phyloP scores from a whole-genome alignment of 23 red algal genomes.

The Gracilaria domingensis region DNA sequence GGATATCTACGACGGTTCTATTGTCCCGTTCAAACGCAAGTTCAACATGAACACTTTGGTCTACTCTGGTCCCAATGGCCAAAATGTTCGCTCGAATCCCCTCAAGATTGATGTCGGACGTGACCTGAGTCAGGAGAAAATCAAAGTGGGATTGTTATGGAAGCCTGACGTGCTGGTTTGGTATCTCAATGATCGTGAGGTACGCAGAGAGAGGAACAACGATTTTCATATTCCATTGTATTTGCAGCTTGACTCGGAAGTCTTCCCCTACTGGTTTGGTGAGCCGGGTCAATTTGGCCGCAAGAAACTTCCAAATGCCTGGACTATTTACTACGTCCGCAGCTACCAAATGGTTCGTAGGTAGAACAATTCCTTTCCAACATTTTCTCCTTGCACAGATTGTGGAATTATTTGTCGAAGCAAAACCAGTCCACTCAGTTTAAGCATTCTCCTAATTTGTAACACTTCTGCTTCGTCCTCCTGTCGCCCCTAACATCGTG shows the following conservation, averaged over 20 bases:
- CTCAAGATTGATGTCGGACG: constrained; percentile 13
- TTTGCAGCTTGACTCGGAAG: constrained; percentile 65
- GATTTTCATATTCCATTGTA: constrained; percentile 58
- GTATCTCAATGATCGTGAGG: constrained; percentile 50
- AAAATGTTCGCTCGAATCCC: constrained; percentile 12
- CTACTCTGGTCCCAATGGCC: constrained; percentile 14
- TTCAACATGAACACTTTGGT: constrained; percentile 48
- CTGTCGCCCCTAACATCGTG: no score
- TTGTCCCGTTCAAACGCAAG: constrained; percentile 25
- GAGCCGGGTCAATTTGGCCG: constrained; percentile 30
- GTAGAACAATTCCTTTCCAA: not conserved
- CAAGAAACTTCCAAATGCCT: constrained; percentile 59
- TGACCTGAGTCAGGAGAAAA: constrained; percentile 33
- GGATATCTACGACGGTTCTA: constrained; percentile 22
- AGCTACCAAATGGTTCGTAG: constrained; percentile 28
- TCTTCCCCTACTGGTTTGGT: constrained; percentile 61
- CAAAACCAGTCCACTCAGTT: no score
- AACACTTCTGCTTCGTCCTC: no score
- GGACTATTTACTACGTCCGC: constrained; percentile 59
- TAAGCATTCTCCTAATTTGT: no score
- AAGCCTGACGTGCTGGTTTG: constrained; percentile 33
- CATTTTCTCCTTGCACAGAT: no score
- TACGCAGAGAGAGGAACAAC: constrained; percentile 36
- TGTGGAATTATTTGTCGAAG: no score
- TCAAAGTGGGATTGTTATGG: constrained; percentile 55